These are phyloP conservation scores for Talaromyces sp. DNA, from an alignment of 2,329 filamentous ascomycete genomes.

Conservation along the genomic window DNA sequence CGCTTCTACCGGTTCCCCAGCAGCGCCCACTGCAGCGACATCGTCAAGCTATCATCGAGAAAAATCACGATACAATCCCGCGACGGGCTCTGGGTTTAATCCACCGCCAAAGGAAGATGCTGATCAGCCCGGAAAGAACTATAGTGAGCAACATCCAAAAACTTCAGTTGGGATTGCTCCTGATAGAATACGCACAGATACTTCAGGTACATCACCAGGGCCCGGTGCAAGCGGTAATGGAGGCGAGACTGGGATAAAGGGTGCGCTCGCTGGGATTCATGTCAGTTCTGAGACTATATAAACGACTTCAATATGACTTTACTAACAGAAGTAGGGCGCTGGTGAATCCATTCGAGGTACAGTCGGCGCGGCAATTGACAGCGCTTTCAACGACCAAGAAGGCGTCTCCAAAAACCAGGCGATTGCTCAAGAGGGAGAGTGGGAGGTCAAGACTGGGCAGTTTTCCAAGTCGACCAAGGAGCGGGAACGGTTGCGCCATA, in stretches of 20 bases:
- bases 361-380: conserved; percentile 32
- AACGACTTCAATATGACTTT: background rate
- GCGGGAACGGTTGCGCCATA: conserved; percentile 6
- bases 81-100: conserved; percentile 18
- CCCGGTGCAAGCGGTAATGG: background rate
- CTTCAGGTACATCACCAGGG: background rate
- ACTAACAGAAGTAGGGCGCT: conserved; percentile 24
- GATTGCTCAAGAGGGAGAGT: conserved; percentile 30
- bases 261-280: conserved; percentile 27
- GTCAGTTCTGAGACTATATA: conserved; percentile 19
- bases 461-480: conserved; percentile 18
- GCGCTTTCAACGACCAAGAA: conserved; percentile 31
- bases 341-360: conserved; percentile 37
- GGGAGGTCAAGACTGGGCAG: conserved; percentile 26
- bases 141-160: background rate
- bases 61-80: conserved; percentile 19
- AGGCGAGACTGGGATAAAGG: conserved; percentile 21
- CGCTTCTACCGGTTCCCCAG: conserved; percentile 24
- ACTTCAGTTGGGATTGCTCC: background rate
- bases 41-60: conserved; percentile 1
- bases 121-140: background rate
- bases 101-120: background rate
- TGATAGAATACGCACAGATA: background rate
- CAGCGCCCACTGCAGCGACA: conserved; percentile 18
- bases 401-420: conserved; percentile 30